These are phyloP conservation scores for Aspergillus sp. DNA, from an alignment of 2,329 filamentous ascomycete genomes.

Conservation along the genomic window DNA sequence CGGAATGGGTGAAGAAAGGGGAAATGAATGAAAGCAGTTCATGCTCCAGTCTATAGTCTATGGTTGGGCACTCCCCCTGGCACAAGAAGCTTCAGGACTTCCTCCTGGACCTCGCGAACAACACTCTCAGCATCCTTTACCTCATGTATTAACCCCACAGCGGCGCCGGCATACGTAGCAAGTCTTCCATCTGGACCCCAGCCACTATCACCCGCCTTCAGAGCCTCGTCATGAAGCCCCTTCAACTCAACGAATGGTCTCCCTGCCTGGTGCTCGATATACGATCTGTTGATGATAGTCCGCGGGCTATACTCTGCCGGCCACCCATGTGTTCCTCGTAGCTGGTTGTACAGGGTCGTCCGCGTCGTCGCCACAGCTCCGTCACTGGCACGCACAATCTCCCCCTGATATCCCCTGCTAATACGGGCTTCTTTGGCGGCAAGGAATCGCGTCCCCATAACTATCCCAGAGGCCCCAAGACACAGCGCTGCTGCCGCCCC, in stretches of 20 bases:
- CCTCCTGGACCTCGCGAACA: conserved; percentile 25
- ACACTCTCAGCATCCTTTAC: conserved; percentile 43
- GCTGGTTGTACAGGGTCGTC: conserved; percentile 54
- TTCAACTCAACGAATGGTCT: conserved; percentile 48
- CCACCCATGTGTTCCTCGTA: conserved; percentile 61
- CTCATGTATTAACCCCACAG: conserved; percentile 45
- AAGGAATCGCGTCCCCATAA: conserved; percentile 65
- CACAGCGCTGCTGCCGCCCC: conserved; percentile 51
- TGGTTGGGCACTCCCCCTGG: no score
- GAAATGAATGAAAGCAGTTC: no score
- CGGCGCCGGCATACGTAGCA: conserved; percentile 52
- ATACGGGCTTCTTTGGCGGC: conserved; percentile 53
- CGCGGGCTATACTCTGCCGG: conserved; percentile 59
- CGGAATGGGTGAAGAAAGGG: no score
- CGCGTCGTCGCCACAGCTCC: conserved; percentile 53
- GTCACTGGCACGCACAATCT: conserved; percentile 51
- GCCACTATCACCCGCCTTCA: conserved; percentile 41
- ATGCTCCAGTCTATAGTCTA: no score
- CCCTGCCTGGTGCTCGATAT: conserved; percentile 42
- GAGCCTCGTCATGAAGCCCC: conserved; percentile 41
- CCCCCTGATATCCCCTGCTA: conserved; percentile 51
- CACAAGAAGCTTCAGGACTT: background rate
- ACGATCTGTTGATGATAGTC: conserved; percentile 58
- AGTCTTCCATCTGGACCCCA: conserved; percentile 51
- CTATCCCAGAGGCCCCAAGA: conserved; percentile 55